Conservation (phyloP, 1,139 yeast genomes). For the Debaryomycetaceae sp. region DNA sequence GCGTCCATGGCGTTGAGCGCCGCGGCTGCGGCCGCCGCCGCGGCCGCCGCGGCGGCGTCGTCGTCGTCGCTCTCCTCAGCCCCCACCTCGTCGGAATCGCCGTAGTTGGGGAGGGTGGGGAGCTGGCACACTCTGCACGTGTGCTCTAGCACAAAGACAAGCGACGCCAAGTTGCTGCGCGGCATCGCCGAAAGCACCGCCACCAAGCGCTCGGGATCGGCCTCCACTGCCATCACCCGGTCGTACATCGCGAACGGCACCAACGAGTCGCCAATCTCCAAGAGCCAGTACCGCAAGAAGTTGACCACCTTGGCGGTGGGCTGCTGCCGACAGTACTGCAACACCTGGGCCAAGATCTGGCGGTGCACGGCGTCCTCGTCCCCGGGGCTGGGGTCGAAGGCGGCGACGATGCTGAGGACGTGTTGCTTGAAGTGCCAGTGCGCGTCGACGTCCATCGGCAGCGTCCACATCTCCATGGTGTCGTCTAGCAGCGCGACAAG, state of each 20-base stretch:
- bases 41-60: neutral
- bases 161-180: constrained; percentile 38
- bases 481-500: constrained; percentile 16
- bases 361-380: constrained; percentile 5
- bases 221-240: constrained; percentile 1
- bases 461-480: constrained; percentile 19
- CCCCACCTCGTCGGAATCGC: constrained; percentile 23
- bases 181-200: constrained; percentile 33
- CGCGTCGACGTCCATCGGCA: constrained; percentile 28
- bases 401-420: constrained; percentile 21
- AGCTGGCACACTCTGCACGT: constrained; percentile 24
- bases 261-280: constrained; percentile 40
- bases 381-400: constrained; percentile 12
- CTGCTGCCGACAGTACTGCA: constrained; percentile 14
- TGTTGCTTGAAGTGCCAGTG: constrained; percentile 36
- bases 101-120: constrained; percentile 24
- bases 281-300: constrained; percentile 38
- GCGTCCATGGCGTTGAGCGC: constrained; percentile 33
- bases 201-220: constrained; percentile 15
- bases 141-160: constrained; percentile 36
- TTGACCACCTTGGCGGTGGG: constrained; percentile 19
- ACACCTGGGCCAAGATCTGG: constrained; percentile 5
- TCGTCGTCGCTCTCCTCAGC: constrained; percentile 10
- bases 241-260: constrained; percentile 35
- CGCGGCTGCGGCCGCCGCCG: constrained; percentile 9